Evolutionary conservation across 148 eudicot species (phyloP), one percentile per base, ranked within the genome.

Genomic region (Rhododendron simsii): DNA sequence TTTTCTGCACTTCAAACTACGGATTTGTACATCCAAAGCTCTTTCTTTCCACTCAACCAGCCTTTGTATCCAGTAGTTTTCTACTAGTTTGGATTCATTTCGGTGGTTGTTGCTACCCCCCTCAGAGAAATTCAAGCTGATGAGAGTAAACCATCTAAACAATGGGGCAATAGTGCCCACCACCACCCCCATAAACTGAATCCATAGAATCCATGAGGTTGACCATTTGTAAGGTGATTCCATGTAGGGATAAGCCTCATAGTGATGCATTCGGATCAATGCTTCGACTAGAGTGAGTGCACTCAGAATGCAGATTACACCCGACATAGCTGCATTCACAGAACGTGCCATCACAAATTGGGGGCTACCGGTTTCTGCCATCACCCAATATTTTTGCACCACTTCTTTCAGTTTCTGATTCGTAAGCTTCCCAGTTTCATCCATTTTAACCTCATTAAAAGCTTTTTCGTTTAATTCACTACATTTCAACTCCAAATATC

Each of bases 301-400:
- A 13, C 69, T 50, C 8, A 88, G 2, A 39, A 87, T 6, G 51
- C 87, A 67, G 28, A 90, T 57, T 7, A 73, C 74, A 13, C 85
- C 82, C 0, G 90, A 87, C 10, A 82, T 80, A 26, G 84, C 23
- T 48, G 83, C 18, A 1, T 78, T 65, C 21, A 69, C 87, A 10
- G 87, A 86, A n/a, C 89, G 86, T 2, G 89, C 90, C 41, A 88
- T 79, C 76, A 87, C 86, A 26, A 88, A 90, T 26, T 88, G 92
- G 33, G 90, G 90, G 37, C 59, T 57, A 47, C 87, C 77, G 2
- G 85, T 87, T 78, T 84, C 81, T 20, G 87, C 91, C 88, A 90
- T 86, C 67, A 87, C 61, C 89, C 89, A 90, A 33, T 86, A 84
- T 10, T 71, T 87, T 55, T 44, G 18, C 16, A 90, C 65, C 55